Evolutionary conservation across 768 basidiomycete genomes (phyloP), one percentile per base, ranked within the genome.

Genomic region (Harrya chromipes): DNA sequence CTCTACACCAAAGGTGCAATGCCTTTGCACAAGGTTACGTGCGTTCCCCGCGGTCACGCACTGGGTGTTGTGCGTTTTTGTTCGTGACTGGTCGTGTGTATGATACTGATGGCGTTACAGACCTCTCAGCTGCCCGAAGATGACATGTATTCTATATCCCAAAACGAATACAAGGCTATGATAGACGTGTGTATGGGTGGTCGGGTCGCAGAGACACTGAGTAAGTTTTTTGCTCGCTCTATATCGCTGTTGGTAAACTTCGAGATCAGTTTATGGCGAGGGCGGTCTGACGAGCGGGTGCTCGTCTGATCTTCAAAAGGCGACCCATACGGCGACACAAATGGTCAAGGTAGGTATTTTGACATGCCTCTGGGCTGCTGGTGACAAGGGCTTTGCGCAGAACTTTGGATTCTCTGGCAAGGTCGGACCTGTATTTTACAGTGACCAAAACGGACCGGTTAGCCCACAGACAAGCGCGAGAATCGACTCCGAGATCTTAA

Each of bases 21-120:
- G 82, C 97, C 97, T 36, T 71, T 99, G 54, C 94, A 98, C 70
- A 97, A 97, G 73, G 95, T 98, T 29, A 98, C 95, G 21, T 97
- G 95, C 66, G 82, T 99, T 46, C 95, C 95, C 35, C 88, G 97
- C 59, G 97, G 97, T 23, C 89, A 95, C 64, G 88, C 94, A 19
- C 78, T 98, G 39, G 94, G 94, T 49, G 72, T 88, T 57, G 90
- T 92, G 72, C 56, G 85, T 79, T 27, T 10, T 37, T 21, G 10
- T 31, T 34, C 4, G 13, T 16, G 26, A 17, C 34, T 21, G 34
- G 21, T 27, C 10, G 33, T 40, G 21, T 26, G 19, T 20, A 17
- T 42, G 36, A 38, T 49, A n/a, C 50, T 64, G 19, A 14, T 35
- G 46, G 21, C 44, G 54, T 54, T 40, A 41, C 60, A 84, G 89